These are phyloP conservation scores for Piper longum DNA, from an alignment of 164 flowering plant genomes.

Conservation along the genomic window DNA sequence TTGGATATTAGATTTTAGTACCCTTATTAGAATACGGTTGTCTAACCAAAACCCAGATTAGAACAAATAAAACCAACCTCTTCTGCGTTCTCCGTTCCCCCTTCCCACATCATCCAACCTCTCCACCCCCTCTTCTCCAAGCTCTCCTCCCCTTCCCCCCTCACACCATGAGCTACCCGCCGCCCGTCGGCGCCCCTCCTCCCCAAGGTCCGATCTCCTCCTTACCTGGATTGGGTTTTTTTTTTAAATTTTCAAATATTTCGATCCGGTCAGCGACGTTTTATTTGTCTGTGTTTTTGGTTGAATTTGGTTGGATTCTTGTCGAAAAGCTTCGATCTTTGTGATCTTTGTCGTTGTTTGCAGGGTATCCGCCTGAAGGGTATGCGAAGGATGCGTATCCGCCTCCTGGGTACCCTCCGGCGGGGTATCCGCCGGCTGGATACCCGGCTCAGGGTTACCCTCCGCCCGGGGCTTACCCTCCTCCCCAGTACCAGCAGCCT, in stretches of 20 bases:
- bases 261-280: background rate
- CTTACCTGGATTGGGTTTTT: background rate
- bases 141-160: background rate
- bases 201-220: slow-evolving; percentile 49
- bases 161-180: slow-evolving; percentile 57
- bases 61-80: no score
- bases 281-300: background rate
- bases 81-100: no score
- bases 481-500: background rate
- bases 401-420: slow-evolving; percentile 48
- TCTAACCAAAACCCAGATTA: no score
- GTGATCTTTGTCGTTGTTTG: background rate
- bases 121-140: background rate
- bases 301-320: slow-evolving; percentile 3
- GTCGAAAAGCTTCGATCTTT: background rate
- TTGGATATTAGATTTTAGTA: no score
- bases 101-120: background rate
- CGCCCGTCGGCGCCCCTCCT: slow-evolving; percentile 87
- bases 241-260: background rate
- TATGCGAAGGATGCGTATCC: slow-evolving; percentile 75
- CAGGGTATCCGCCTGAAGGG: slow-evolving; percentile 70
- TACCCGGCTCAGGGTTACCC: slow-evolving; percentile 26
- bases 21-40: no score
- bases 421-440: slow-evolving; percentile 27
- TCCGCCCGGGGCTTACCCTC: background rate